Conservation (phyloP, 257 asterid species). For the Primulina tabacum region DNA sequence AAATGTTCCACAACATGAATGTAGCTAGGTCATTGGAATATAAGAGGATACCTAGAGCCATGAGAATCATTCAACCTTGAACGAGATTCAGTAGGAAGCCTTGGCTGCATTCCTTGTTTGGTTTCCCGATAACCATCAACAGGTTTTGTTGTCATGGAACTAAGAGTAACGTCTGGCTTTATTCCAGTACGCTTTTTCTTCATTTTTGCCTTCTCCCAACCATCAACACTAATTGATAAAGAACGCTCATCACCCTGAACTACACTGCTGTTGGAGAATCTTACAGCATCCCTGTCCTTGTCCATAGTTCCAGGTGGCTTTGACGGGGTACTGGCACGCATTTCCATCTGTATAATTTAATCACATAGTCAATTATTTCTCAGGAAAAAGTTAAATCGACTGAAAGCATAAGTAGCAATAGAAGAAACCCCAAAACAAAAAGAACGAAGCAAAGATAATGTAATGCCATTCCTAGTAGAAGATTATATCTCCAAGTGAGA, state of each 20-base stretch:
- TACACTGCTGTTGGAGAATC: constrained; percentile 52
- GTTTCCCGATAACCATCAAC: constrained; percentile 67
- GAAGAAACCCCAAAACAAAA: not conserved
- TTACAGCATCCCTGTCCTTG: constrained; percentile 63
- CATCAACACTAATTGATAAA: constrained; percentile 58
- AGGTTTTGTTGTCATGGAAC: constrained; percentile 46
- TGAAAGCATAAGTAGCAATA: not conserved
- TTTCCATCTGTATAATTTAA: constrained; percentile 52
- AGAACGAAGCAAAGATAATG: not conserved
- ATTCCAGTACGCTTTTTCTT: constrained; percentile 90
- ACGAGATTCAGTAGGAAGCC: constrained; percentile 60
- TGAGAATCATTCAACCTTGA: constrained; percentile 65
- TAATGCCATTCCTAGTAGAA: not conserved
- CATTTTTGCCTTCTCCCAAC: constrained; percentile 92
- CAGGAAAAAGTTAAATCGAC: constrained; percentile 19
- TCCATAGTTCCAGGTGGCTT: constrained; percentile 57
- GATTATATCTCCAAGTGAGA: constrained; percentile 1
- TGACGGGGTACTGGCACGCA: constrained; percentile 52
- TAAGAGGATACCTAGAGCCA: constrained; percentile 60
- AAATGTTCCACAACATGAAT: constrained; percentile 22
- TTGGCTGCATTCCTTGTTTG: constrained; percentile 66
- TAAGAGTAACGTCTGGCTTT: constrained; percentile 59
- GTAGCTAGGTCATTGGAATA: constrained; percentile 7
- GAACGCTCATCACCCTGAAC: constrained; percentile 63
- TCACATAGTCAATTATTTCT: constrained; percentile 29